Base-by-base conservation (phyloP, 257 asterid genomes). In the Solanum rostratum region DNA sequence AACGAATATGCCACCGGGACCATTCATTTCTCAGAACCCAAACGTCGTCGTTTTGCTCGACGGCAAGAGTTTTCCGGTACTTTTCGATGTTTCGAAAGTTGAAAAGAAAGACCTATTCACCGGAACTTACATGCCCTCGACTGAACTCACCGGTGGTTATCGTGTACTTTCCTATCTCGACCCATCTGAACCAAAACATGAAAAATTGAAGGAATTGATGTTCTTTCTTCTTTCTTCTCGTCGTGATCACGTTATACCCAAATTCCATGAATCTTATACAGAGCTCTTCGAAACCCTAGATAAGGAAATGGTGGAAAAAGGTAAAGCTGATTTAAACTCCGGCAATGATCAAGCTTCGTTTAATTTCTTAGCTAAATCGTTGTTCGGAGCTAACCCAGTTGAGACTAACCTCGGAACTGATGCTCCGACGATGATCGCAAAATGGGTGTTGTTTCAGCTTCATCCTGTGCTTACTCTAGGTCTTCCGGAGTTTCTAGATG, bases 1-100 rank as follows among this genome's bases (percentile, higher is more conserved):
- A 0, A 89, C 91, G 85, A 93, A 93, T 85, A 90, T 93, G 97
- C 97, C 97, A 10, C 97, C 97, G 3, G 94, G 95, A 54, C 91
- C 93, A 3, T 93, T 93, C 69, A n/a, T 87, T 54, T 74, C 95
- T 85, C 46, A 54, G 2, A 73, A 91, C 63, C 57, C 97, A 0
- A 88, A 86, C 1, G 97, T 93, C 18, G 7, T 93, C 65, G 87
- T 65, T 20, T 68, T 83, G 15, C 85, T 83, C 43, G 85, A 83
- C 53, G 63, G 65, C 73, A 80, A 70, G 45, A 88, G 89, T 82
- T 90, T 90, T 55, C 89, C 86, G 0, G 39, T 81, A 18, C 89
- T 89, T 8, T 87, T 85, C 70, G 91, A 89, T 63, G 84, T 80
- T 7, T 84, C 87, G 0, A 87, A 85, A 80, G 91, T 87, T n/a